Evolutionary conservation across 129 eudicot genomes (phyloP).

Genomic region (Cynara cardunculus): DNA sequence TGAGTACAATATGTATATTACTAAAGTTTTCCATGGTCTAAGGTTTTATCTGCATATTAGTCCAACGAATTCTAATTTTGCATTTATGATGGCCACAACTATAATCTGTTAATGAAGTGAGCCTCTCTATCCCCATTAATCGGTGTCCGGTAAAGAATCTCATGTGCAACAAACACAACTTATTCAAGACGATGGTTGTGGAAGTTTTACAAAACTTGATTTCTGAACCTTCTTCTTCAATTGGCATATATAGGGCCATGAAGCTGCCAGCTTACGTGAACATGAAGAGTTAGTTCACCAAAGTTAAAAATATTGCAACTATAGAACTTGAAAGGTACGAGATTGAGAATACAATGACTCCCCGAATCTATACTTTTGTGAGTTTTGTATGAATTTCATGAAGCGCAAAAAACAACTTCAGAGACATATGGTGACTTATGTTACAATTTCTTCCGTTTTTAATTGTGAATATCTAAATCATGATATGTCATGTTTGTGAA

Average conservation of each 20-base stretch:
- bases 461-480: background rate
- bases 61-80: background rate
- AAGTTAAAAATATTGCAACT: slow-evolving; percentile 92
- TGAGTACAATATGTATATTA: slow-evolving; percentile 7
- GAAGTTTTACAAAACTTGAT: background rate
- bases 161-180: no score
- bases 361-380: no score
- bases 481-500: slow-evolving; percentile 1
- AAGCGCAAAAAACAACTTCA: no score
- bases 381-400: no score
- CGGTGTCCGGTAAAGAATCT: no score
- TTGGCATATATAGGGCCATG: slow-evolving; percentile 66
- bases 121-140: no score
- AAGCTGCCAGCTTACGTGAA: slow-evolving; percentile 97
- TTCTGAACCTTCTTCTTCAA: background rate
- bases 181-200: background rate
- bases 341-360: slow-evolving; percentile 98
- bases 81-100: no score
- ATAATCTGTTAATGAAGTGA: no score
- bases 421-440: no score
- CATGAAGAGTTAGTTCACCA: slow-evolving; percentile 97
- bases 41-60: background rate
- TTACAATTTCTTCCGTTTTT: no score
- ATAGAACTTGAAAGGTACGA: slow-evolving; percentile 92
- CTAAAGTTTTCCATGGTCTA: background rate